Evolutionary conservation across 1,139 yeast species (phyloP).

Genomic region (Suhomyces kunorum): DNA sequence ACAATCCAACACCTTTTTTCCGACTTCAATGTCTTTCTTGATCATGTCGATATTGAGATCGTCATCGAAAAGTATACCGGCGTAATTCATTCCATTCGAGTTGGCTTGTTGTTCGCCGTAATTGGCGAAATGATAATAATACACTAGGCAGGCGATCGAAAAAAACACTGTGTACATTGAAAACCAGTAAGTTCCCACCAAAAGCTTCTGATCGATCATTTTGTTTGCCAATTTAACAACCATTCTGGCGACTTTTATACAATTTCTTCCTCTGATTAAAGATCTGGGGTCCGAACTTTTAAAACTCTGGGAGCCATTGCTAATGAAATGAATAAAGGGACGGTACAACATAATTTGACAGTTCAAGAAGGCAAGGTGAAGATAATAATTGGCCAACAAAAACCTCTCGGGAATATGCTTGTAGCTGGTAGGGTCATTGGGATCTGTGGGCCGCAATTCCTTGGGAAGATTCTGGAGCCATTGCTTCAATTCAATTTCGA

Average conservation of each 20-base stretch:
- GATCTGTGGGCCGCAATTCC: conserved; percentile 76
- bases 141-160: conserved; percentile 83
- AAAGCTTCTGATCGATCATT: conserved; percentile 69
- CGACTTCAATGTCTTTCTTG: conserved; percentile 76
- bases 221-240: conserved; percentile 84
- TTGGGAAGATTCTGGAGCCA: conserved; percentile 78
- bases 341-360: conserved; percentile 84
- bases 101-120: conserved; percentile 25
- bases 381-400: conserved; percentile 70
- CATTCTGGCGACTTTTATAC: conserved; percentile 81
- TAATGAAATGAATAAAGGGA: conserved; percentile 85
- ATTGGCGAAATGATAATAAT: conserved; percentile 74
- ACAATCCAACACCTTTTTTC: conserved; percentile 69
- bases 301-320: conserved; percentile 49
- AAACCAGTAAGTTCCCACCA: conserved; percentile 92
- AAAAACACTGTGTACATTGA: conserved; percentile 90
- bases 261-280: conserved; percentile 73
- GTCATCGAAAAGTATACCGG: conserved; percentile 55
- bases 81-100: conserved; percentile 39
- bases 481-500: conserved; percentile 69
- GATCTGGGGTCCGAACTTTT: conserved; percentile 45
- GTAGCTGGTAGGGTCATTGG: conserved; percentile 27
- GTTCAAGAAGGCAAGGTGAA: conserved; percentile 78
- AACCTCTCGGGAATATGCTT: conserved; percentile 59
- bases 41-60: conserved; percentile 68